Evolutionary conservation across 2,329 filamentous ascomycete genomes (phyloP), one percentile per base, ranked within the genome.

Genomic region (Talaromyces sp.): DNA sequence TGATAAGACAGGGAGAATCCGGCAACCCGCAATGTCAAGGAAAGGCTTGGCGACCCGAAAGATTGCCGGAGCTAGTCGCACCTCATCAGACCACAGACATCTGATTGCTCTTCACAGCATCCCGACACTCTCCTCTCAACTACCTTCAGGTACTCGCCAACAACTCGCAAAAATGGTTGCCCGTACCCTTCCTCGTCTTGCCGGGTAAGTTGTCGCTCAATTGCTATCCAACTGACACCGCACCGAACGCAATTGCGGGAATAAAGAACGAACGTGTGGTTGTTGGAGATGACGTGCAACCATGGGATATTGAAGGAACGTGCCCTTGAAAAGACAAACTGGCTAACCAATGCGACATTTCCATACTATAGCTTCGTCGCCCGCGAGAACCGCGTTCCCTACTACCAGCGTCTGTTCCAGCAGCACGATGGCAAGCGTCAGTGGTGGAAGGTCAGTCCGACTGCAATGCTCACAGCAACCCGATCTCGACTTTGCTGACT

Each of bases 331-430:
- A 8, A 22, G 50, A 56, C n/a, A 19, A 7, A 27, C 13, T 39
- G 24, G 41, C 59, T 62, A 57, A 62, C 48, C 52, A 13, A 41
- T 19, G 43, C 27, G 22, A 19, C 33, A 37, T 37, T 3, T 45
- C 19, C 10, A 1, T 27, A 3, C 41, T 47, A 52, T 69, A 83
- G 83, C 68, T 82, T 81, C 70, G 74, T 90, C 74, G 83, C 84
- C 82, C 87, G 88, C 77, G 82, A 86, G 78, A 90, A 90, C 83
- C 83, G 85, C 72, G 88, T 90, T 69, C 85, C 87, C 62, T 79
- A 85, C 71, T 90, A 88, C 81, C 88, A 90, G 81, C 82, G 85
- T 70, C 82, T 88, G 58, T 88, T 87, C 81, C 88, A 90, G 80
- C 82, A 80, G 68, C 81, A 89, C 76, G 88, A 90, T 75, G 87